A percentile compares a stretch with the other conserved stretches of the same genome.
These are phyloP conservation scores for Cladosporium sp. DNA, from an alignment of 2,329 filamentous ascomycete species.

Conservation along the genomic window DNA sequence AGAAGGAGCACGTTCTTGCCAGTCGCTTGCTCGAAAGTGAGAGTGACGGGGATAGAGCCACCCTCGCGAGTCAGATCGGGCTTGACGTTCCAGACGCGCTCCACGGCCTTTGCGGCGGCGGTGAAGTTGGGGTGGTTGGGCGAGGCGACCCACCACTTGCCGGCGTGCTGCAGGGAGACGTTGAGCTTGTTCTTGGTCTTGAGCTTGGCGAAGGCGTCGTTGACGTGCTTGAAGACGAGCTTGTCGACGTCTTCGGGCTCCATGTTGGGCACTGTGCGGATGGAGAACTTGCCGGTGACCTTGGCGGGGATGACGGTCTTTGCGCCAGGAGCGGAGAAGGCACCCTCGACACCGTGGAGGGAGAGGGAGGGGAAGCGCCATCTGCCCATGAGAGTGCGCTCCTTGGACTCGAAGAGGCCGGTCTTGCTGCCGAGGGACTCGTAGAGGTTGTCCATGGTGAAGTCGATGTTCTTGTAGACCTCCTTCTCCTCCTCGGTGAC, in stretches of 20 bases:
- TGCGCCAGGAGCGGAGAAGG: conserved; percentile 85
- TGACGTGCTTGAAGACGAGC: conserved; percentile 76
- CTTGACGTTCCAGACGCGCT: conserved; percentile 88
- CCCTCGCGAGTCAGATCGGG: conserved; percentile 96
- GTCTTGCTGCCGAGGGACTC: conserved; percentile 88
- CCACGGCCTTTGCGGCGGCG: conserved; percentile 90
- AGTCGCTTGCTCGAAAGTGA: conserved; percentile 96
- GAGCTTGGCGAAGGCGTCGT: conserved; percentile 80
- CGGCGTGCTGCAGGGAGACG: conserved; percentile 77
- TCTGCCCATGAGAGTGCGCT: conserved; percentile 87
- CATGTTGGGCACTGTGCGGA: conserved; percentile 97
- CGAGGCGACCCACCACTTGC: conserved; percentile 98
- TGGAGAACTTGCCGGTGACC: conserved; percentile 97
- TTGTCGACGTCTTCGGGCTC: conserved; percentile 84
- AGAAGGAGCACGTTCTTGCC: conserved; percentile 95
- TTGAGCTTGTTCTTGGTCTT: conserved; percentile 88
- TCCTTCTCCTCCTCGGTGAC: conserved; percentile 79
- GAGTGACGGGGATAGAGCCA: conserved; percentile 91
- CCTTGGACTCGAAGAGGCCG: conserved; percentile 82
- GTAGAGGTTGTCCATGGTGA: conserved; percentile 93
- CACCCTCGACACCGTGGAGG: conserved; percentile 90
- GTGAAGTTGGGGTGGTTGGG: conserved; percentile 99
- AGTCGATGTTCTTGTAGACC: conserved; percentile 86
- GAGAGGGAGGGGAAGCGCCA: conserved; percentile 95
- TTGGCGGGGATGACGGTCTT: conserved; percentile 99